A percentile compares a stretch with the other conserved stretches of the same genome.
phyloP scores from a whole-genome alignment of 495 filamentous ascomycete species.

The Aspergillus conjunctus region DNA sequence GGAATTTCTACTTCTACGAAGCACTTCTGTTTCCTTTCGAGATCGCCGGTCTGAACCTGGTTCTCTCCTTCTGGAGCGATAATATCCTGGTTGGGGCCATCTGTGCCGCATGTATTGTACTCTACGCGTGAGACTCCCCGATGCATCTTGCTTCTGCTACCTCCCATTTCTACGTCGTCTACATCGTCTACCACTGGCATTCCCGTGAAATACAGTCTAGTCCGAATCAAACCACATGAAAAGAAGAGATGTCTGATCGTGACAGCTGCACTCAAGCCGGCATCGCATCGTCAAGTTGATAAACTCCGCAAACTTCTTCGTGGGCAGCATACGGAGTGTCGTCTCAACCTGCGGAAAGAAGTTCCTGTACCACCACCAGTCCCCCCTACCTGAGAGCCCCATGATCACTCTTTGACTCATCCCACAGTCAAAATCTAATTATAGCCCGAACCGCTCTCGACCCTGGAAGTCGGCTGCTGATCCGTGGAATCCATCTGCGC shows the following conservation, averaged over 20 bases:
- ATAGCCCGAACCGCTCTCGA: not conserved
- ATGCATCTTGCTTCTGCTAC: too few species aligned
- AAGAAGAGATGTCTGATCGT: too few species aligned
- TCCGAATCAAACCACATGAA: not conserved
- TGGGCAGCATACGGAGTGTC: too few species aligned
- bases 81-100: constrained; percentile 64
- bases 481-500: not conserved
- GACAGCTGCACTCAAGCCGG: too few species aligned
- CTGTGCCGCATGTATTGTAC: constrained; percentile 53
- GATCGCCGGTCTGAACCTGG: constrained; percentile 67
- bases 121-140: constrained; percentile 30
- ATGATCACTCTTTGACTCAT: too few species aligned
- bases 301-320: too few species aligned
- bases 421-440: not conserved
- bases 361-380: too few species aligned
- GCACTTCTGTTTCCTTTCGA: constrained; percentile 72
- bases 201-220: not conserved
- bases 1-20: constrained; percentile 66
- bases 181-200: not conserved
- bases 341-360: too few species aligned
- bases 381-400: too few species aligned
- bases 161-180: too few species aligned
- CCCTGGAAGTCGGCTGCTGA: not conserved
- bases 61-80: constrained; percentile 70
- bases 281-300: too few species aligned